These are phyloP conservation scores for Afroboletus lepidellus DNA, from an alignment of 1,284 basidiomycete species.

Conservation along the genomic window DNA sequence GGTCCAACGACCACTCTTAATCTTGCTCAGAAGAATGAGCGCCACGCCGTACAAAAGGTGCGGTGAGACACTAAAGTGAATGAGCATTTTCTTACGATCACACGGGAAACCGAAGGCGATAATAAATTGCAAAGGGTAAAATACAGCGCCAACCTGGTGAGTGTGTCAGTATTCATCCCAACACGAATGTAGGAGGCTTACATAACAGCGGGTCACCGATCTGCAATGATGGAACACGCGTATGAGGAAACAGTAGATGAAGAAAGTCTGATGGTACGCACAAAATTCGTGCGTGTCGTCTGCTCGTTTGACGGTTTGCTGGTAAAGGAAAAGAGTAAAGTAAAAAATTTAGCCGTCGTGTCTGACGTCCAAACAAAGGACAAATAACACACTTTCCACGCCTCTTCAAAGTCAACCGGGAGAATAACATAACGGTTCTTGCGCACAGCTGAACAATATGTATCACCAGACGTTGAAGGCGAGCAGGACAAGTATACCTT, in stretches of 20 bases:
- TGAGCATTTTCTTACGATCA: constrained; percentile 37
- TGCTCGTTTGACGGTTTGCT: constrained; percentile 91
- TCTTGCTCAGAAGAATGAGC: constrained; percentile 86
- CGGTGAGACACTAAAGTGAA: constrained; percentile 82
- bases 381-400: constrained; percentile 87
- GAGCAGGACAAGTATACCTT: constrained; percentile 57
- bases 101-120: constrained; percentile 16
- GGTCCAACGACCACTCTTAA: constrained; percentile 27
- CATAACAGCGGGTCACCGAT: constrained; percentile 27
- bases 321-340: constrained; percentile 36
- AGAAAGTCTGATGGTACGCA: constrained; percentile 42
- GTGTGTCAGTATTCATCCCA: constrained; percentile 2
- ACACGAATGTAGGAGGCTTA: constrained; percentile 10
- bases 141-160: constrained; percentile 23
- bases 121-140: constrained; percentile 31
- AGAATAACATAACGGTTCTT: constrained; percentile 98
- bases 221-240: constrained; percentile 9
- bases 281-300: constrained; percentile 97
- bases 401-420: constrained; percentile 97
- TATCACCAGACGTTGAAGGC: constrained; percentile 4
- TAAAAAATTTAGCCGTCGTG: constrained; percentile 38
- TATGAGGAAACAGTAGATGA: neutral
- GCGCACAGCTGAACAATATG: constrained; percentile 70
- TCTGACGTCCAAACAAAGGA: constrained; percentile 38
- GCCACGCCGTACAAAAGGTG: constrained; percentile 54